phyloP scores from a whole-genome alignment of 2,329 filamentous ascomycete genomes.

The Aspergillus unguis region DNA sequence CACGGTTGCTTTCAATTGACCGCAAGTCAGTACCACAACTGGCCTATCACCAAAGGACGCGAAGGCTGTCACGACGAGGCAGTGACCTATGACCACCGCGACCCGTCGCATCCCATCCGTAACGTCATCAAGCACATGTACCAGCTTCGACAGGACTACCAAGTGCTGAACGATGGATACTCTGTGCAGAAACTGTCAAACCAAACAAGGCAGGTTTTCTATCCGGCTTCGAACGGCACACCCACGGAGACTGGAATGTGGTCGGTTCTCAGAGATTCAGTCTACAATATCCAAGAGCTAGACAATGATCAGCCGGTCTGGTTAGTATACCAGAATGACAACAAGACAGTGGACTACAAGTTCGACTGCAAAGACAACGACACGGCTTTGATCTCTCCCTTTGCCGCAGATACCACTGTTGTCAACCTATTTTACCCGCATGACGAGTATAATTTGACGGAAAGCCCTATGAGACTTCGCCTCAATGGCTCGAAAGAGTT shows the following conservation, averaged over 20 bases:
- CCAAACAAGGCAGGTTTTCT: conserved; percentile 49
- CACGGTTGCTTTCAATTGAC: conserved; percentile 62
- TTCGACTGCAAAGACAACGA: conserved; percentile 55
- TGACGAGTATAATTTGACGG: conserved; percentile 52
- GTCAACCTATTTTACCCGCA: conserved; percentile 63
- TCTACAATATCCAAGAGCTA: conserved; percentile 53
- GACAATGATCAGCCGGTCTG: conserved; percentile 48
- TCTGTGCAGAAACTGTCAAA: conserved; percentile 56
- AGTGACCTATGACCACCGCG: conserved; percentile 60
- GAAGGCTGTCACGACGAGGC: conserved; percentile 56
- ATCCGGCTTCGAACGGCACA: conserved; percentile 52
- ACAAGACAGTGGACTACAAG: conserved; percentile 50
- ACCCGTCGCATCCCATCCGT: conserved; percentile 59
- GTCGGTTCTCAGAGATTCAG: conserved; percentile 55
- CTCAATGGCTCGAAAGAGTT: conserved; percentile 46
- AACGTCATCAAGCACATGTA: conserved; percentile 62
- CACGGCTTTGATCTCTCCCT: conserved; percentile 57
- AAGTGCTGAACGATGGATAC: conserved; percentile 59
- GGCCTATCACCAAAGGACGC: conserved; percentile 54
- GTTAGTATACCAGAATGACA: conserved; percentile 47
- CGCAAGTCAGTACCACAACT: conserved; percentile 56
- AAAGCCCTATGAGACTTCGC: conserved; percentile 45
- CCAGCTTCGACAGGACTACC: conserved; percentile 55
- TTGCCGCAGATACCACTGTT: conserved; percentile 52
- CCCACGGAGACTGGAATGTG: conserved; percentile 59